phyloP scores from a whole-genome alignment of 176 grass and related monocot species.

The Oryza brachyantha region DNA sequence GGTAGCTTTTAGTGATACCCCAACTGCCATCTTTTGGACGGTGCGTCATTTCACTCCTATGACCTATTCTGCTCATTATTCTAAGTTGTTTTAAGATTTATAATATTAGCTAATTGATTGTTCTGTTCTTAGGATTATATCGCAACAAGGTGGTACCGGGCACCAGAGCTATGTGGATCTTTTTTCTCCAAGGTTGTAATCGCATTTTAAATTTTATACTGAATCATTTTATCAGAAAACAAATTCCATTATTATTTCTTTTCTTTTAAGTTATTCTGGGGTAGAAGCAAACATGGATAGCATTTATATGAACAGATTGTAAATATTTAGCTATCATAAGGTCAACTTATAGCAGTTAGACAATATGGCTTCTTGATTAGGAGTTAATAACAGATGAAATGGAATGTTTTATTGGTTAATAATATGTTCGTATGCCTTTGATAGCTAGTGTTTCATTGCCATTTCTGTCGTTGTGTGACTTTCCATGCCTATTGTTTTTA shows the following conservation, averaged over 20 bases:
- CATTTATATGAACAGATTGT: background rate
- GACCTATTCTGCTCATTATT: background rate
- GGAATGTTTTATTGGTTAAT: background rate
- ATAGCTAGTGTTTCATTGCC: background rate
- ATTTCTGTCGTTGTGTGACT: background rate
- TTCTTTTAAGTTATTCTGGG: background rate
- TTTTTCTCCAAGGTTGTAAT: slow-evolving; percentile 88
- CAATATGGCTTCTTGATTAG: background rate
- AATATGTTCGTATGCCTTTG: background rate
- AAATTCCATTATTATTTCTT: background rate
- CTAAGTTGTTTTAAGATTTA: background rate
- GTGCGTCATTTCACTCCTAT: slow-evolving; percentile 29
- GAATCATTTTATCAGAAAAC: background rate
- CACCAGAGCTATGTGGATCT: slow-evolving; percentile 94
- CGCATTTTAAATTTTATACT: background rate
- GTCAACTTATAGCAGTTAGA: background rate
- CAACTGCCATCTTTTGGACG: slow-evolving; percentile 98
- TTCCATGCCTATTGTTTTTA: too few relatives aligned
- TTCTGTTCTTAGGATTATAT: slow-evolving; percentile 81
- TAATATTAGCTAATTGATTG: slow-evolving; percentile 24
- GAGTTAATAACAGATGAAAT: background rate
- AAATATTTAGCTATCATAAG: background rate
- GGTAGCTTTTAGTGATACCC: slow-evolving; percentile 88
- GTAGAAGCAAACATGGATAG: slow-evolving; percentile 15
- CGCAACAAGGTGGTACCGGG: slow-evolving; percentile 98